Base-by-base conservation (phyloP, 495 filamentous ascomycete species). In the Hypoxylon lienhwacheense region DNA sequence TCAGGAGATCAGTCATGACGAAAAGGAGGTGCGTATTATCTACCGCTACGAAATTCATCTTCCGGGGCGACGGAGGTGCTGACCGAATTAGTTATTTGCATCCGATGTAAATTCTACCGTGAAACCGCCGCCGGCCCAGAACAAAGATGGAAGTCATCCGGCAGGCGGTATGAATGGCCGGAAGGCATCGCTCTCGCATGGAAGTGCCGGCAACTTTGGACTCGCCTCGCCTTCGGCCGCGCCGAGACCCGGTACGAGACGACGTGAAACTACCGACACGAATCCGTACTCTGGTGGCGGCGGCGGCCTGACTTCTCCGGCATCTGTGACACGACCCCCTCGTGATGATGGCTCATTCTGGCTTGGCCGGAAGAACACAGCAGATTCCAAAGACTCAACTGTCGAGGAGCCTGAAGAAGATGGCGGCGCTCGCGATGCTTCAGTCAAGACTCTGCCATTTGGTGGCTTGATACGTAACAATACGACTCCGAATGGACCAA, bases 101-200 rank as follows among this genome's bases (percentile, higher is more conserved):
- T 78, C 79, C 32, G 91, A 92, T 37, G 89, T 98, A 59, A 98
- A 97, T 67, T 97, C 93, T 10, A 85, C 90, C 16, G 73, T 97
- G 33, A 97, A 97, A 70, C 87, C 88, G 10, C 90, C 88, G 10
- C 90, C 88, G 5, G 81, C 82, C 32, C 87, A 86, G 59, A 82
- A 78, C 55, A 91, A 95, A 63, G 89, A 95, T 35, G 81, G 76
- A 31, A 74, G 72, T 29, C 72, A 77, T 19, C 67, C 68, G 25
- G 73, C 71, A n/a, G 75, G 80, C 14, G 77, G 74, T 35, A 64
- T 78, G 26, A 77, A 79, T 66, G 81, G 81, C 43, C 87, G 91
- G 43, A 95, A 92, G 70, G 73, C 81, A 8, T 95, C 90, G 0
- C 66, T 95, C 17, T 89, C 88, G 5, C 81, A 85, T 41, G 73